Evolutionary conservation across 495 filamentous ascomycete species (phyloP), one percentile per base, ranked within the genome.

Genomic region (Xylaria telfairii): DNA sequence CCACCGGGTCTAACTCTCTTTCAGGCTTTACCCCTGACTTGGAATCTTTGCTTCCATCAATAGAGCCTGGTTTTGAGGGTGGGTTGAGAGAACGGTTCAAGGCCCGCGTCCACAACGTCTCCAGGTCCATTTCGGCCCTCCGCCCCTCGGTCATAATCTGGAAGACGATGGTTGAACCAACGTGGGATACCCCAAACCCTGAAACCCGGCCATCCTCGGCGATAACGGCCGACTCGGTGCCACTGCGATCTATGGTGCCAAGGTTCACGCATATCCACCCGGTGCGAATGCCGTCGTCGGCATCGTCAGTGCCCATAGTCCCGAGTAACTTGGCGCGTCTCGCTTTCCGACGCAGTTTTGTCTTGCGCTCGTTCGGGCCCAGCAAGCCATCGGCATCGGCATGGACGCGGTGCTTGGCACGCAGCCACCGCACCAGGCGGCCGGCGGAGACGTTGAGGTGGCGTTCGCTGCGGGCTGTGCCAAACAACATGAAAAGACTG

Each of bases 251-350:
- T 15, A 97, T 86, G 19, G 86, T 85, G 1, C 94, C 93, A 2
- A 94, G 84, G 80, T 97, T 95, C 51, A 98, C 92, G 81, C 96
- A 99, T 10, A 99, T 92, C 96, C 96, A 99, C 1, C 94, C 94
- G 19, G 94, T 96, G 34, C 88, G 88, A 46, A 97, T 92, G 1
- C 93, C 95, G 74, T 97, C 94, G 74, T 96, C 89, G 0, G 78
- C 74, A 51, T 87, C 83, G 44, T 82, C 89, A 51, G 69, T 60
- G 37, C 76, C 74, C 46, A 81, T 74, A 19, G 80, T 84, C 19
- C 90, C 91, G 39, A 96, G 78, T 64, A 97, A 80, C 79, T 90
- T 92, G 17, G 92, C 91, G 67, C 92, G 87, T 75, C 90, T 91
- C n/a, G 89, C 89, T 76, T 92, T 92, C 37, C 96, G 85, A 49